Evolutionary conservation across 495 filamentous ascomycete genomes (phyloP).

Genomic region (Letharia columbiana): DNA sequence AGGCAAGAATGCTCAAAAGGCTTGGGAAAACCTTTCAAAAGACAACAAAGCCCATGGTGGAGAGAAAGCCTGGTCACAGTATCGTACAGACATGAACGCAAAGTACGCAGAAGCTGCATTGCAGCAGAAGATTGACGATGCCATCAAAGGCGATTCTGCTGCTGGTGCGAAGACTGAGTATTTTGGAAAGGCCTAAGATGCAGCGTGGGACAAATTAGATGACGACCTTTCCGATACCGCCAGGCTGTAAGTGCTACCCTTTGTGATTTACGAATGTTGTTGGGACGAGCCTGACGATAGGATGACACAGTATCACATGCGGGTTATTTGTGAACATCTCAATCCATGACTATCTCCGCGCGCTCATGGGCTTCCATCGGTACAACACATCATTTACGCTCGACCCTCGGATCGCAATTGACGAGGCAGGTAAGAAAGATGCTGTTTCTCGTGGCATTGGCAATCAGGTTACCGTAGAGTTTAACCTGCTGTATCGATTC

Average conservation of each 20-base stretch:
- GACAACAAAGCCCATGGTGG: neutral
- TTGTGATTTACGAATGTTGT: neutral
- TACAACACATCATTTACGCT: conserved; percentile 30
- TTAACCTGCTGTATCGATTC: conserved; percentile 49
- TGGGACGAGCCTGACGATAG: neutral
- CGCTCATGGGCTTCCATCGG: conserved; percentile 20
- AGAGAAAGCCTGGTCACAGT: neutral
- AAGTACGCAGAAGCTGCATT: neutral
- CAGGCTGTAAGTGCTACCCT: conserved; percentile 26
- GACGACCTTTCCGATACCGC: conserved; percentile 37
- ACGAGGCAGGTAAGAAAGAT: conserved; percentile 16
- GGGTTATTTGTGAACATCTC: conserved; percentile 33
- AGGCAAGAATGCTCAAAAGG: neutral
- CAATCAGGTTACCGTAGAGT: conserved; percentile 48
- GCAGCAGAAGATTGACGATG: conserved; percentile 5
- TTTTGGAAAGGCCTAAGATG: conserved; percentile 9
- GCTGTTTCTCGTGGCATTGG: conserved; percentile 33
- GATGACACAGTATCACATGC: conserved; percentile 23
- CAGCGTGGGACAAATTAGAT: conserved; percentile 28
- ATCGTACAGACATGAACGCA: neutral
- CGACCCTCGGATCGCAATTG: conserved; percentile 28
- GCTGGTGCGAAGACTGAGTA: neutral
- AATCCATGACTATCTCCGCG: conserved; percentile 29
- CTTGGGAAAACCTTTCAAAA: neutral
- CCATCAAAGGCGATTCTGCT: neutral